A percentile compares a stretch with the other conserved stretches of the same genome.
Conservation (phyloP, 805 yeast species). For the Diddensiella santjacobensis region DNA sequence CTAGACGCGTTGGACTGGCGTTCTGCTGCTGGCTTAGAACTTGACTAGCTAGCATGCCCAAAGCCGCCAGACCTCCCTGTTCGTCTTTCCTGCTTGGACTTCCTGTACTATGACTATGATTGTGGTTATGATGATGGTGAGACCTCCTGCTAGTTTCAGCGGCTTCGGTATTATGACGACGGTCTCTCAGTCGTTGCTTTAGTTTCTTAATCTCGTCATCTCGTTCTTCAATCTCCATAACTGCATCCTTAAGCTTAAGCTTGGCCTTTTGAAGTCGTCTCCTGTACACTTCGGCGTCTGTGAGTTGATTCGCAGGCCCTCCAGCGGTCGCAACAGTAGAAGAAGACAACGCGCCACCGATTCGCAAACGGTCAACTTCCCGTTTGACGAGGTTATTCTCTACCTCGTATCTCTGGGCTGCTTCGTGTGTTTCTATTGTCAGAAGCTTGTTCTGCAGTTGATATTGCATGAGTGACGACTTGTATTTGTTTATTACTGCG, state of each 20-base stretch:
- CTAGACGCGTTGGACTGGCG: not conserved
- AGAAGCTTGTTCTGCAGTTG: slow-evolving; percentile 40
- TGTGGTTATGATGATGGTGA: slow-evolving; percentile 8
- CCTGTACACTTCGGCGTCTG: slow-evolving; percentile 35
- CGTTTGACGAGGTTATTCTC: slow-evolving; percentile 44
- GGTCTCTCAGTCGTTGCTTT: slow-evolving; percentile 32
- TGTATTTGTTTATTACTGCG: slow-evolving; percentile 11
- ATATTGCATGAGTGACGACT: slow-evolving; percentile 18
- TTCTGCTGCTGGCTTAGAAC: slow-evolving; percentile 38
- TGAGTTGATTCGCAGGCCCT: slow-evolving; percentile 27
- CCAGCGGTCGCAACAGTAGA: not conserved
- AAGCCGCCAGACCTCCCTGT: slow-evolving; percentile 43
- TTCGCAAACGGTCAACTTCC: slow-evolving; percentile 43
- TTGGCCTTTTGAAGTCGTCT: slow-evolving; percentile 41
- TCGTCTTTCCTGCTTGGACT: slow-evolving; percentile 12
- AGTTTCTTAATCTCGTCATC: slow-evolving; percentile 44
- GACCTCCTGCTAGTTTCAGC: slow-evolving; percentile 10
- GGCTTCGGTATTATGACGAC: slow-evolving; percentile 16
- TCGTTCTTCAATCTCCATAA: slow-evolving; percentile 40
- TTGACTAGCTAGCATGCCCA: slow-evolving; percentile 54
- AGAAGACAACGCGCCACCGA: slow-evolving; percentile 29
- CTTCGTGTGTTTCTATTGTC: slow-evolving; percentile 42
- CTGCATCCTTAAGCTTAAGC: slow-evolving; percentile 43
- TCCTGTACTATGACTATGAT: slow-evolving; percentile 8
- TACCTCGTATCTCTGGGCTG: slow-evolving; percentile 45